Base-by-base conservation (phyloP, 2,329 filamentous ascomycete species). In the Sporothrix pallida region DNA sequence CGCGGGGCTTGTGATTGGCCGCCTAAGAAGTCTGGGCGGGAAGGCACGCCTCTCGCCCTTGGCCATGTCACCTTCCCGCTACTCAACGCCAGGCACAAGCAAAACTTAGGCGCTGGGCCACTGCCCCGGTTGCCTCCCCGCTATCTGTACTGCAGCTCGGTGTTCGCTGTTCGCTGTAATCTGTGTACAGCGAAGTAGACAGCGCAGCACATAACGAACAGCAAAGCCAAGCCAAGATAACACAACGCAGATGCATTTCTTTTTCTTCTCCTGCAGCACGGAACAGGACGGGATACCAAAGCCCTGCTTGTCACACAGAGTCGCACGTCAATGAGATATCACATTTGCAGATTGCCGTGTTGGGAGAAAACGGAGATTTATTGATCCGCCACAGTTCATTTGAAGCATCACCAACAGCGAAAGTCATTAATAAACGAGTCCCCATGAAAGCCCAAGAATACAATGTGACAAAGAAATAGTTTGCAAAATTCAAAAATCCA, bases 41-140 rank as follows among this genome's bases (percentile, higher is more conserved):
- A 65, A 65, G 60, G 60, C 60, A 46, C 56, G 56, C 13, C 31
- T 7, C 12, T 23, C 23, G 31, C 60, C 37, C 13, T 65, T 12
- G 62, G 23, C 42, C 37, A 20, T 67, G 62, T 42, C 60, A 65
- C 37, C 42, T 44, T 48, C 62, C 20, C 7, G 20, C 17, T 10
- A 23, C 20, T 2, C 20, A 56, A n/a, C 52, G 15, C 9, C 17
- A 23, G 52, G 52, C 10, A 23, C 20, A 12, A 56, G 9, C 4
- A 56, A 56, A 26, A 67, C n/a, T 48, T 15, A 48, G 62, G 62
- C 62, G 62, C 62, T 67, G 62, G 60, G 60, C 37, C 60, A 42
- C 62, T 46, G 42, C 62, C 3, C 12, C n/a, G 62, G 62, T 67
- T 67, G 62, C 62, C 62, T 46, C 58, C 62, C 42, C 42, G n/a